Base-by-base conservation (phyloP, 495 filamentous ascomycete species). In the Aspergillus asperescens region DNA sequence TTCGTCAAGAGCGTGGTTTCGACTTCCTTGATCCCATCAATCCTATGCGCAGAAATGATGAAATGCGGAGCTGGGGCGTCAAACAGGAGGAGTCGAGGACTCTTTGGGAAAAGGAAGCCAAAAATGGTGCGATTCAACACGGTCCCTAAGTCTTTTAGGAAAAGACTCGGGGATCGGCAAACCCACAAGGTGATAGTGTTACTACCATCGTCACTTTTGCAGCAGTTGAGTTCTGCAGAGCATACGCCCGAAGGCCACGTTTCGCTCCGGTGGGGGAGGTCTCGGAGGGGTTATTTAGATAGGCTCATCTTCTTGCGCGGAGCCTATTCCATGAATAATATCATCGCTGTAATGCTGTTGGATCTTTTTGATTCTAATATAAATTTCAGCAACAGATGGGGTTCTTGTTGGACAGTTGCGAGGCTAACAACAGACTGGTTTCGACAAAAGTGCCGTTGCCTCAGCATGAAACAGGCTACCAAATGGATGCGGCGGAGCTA, bases 91-190 rank as follows among this genome's bases (percentile, higher is more conserved):
- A 45, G 42, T 18, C n/a, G 24, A 22, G 7, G 37, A 41, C 39
- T 27, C 12, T 28, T n/a, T 12, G 38, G 12, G 28, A 12, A 34
- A 43, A 16, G 16, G 35, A 37, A 10, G 22, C 46, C 20, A 37
- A 24, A 28, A 49, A 4, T n/a, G 37, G 32, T 13, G 15, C 22
- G 10, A 19, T 25, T 12, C n/a, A 23, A 5, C 1, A 16, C 34
- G 6, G 23, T 38, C 39, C 46, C 46, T 49, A 32, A 49, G 28
- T 34, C 32, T 47, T 54, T 54, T 47, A 15, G 42, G 42, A 12
- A 31, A 47, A 40, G 51, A 18, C 23, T 39, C 23, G 34, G 35
- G 39, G 42, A 54, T 54, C 51, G 35, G 32, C 51, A 31, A 38
- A 15, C 34, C 34, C 45, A 37, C 24, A 48, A 29, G 42, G 31